Evolutionary conservation across 2,329 filamentous ascomycete genomes (phyloP).

Genomic region (Coniella vitis): DNA sequence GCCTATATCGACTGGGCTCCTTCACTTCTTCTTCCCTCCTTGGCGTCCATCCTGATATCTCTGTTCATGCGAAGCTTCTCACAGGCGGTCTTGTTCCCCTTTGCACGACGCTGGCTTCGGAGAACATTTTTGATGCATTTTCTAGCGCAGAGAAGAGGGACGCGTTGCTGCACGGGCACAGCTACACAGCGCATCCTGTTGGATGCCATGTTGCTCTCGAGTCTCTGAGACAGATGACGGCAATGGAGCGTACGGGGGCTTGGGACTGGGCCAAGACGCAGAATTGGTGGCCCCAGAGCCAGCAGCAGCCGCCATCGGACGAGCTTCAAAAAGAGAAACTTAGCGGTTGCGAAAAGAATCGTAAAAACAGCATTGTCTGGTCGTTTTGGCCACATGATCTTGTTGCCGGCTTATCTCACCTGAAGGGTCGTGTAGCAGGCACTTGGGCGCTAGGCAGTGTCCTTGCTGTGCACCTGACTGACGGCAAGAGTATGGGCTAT

Average conservation of each 20-base stretch:
- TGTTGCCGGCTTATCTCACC: no score
- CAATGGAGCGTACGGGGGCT: conserved; percentile 45
- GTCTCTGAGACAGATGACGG: conserved; percentile 52
- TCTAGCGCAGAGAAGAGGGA: conserved; percentile 67
- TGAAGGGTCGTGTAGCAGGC: no score
- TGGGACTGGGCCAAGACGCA: conserved; percentile 4
- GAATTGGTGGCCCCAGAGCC: no score
- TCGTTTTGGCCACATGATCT: no score
- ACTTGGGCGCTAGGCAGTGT: no score
- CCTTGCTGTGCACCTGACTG: no score
- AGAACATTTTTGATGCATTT: conserved; percentile 67
- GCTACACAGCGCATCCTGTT: conserved; percentile 78
- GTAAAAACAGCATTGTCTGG: no score
- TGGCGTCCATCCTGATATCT: conserved; percentile 62
- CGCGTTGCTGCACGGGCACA: conserved; percentile 76
- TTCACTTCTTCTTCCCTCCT: conserved; percentile 67
- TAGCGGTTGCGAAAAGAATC: no score
- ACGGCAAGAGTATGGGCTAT: no score
- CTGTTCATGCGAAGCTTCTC: conserved; percentile 75
- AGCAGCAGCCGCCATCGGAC: no score
- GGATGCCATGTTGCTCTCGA: conserved; percentile 74
- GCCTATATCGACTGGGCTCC: conserved; percentile 72
- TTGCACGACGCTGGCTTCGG: conserved; percentile 67
- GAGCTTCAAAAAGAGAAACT: no score
- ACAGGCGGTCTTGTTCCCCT: conserved; percentile 76